Base-by-base conservation (phyloP, 768 basidiomycete genomes). In the Lactarius hengduanensis region DNA sequence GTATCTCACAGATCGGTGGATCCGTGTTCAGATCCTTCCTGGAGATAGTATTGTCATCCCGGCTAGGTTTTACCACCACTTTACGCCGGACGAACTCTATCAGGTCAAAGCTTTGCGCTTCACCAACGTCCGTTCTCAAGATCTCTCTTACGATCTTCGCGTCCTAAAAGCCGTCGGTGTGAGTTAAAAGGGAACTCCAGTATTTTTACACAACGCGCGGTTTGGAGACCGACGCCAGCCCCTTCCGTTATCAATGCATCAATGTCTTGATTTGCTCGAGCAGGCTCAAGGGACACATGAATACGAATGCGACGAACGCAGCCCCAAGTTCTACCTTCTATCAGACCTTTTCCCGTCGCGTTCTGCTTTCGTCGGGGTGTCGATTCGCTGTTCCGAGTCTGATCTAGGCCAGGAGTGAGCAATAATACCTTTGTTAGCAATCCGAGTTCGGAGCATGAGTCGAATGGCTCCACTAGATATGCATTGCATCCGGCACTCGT, bases 51-150 rank as follows among this genome's bases (percentile, higher is more conserved):
- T 97, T 60, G 86, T 97, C 61, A 77, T 98, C 53, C 96, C 95
- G 1, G 85, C 91, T 20, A 94, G 94, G 0, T 94, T 96, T 71
- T 97, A 95, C 76, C 96, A 98, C 77, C 89, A 94, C 47, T 98
- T 97, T 79, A 96, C 92, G 0, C 85, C 96, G n/a, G 94, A 96
- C 73, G 82, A 85, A 69, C 77, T 73, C 57, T 85, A 97, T 76
- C 78, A 79, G 41, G 87, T 96, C 77, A 85, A 87, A 71, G 90
- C 89, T 0, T 80, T 94, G 75, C 83, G 94, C 9, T 79, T 97
- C 59, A 96, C 96, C 86, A 85, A 94, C 84, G 92, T 86, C 18
- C 20, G 65, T 40, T 22, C n/a, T 22, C 10, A 67, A 26, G 26
- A 9, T 32, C 3, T 50, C n/a, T 26, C 20, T 47, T 15, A 32